Evolutionary conservation across 805 yeast species (phyloP), one percentile per base, ranked within the genome.

Genomic region (Candida silvicultrix): DNA sequence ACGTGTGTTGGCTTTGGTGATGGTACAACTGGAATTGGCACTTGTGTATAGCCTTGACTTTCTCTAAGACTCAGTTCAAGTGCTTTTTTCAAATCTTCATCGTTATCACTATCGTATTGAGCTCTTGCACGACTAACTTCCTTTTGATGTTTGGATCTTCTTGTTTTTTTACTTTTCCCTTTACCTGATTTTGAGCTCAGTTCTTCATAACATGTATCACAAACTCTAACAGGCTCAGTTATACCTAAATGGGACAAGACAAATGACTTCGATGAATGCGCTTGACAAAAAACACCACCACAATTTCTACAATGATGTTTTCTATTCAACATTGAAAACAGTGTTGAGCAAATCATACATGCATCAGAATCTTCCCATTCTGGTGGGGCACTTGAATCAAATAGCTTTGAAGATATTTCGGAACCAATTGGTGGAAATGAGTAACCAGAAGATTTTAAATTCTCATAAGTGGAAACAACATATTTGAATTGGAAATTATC

Each of bases 281-380:
- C 75, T 52, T 86, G 90, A 64, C 95, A 83, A 60, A 76, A 92
- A 0, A 89, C 96, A 4, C 97, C 97, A 21, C 99, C 99, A 67
- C 99, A 94, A 44, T 95, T 85, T 44, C 99, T 76, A 65, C 99
- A 94, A 66, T 94, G 99, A 64, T 94, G 99, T 62, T 92, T 89
- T 59, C 99, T 75, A 62, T 87, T 89, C 49, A 90, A 69, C 60
- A 92, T 75, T 1, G 94, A 72, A 60, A 94, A 94, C 15, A 82
- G 68, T 38, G 74, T 79, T 43, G 95, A 89, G 54, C 97, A 89
- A 45, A 88, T 80, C 97, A 94, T 90, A 65, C 99, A 94, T 4
- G 88, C 88, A 56, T 89, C 96, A 11, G 90, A 85, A 59, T 94
- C 99, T 20, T 86, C 83, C 99, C 99, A 94, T 55, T 89, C 97